Percentiles rank a stretch among this genome's conserved stretches.
Evolutionary conservation across 768 basidiomycete genomes (phyloP).

Genomic region (Suillus lakei): DNA sequence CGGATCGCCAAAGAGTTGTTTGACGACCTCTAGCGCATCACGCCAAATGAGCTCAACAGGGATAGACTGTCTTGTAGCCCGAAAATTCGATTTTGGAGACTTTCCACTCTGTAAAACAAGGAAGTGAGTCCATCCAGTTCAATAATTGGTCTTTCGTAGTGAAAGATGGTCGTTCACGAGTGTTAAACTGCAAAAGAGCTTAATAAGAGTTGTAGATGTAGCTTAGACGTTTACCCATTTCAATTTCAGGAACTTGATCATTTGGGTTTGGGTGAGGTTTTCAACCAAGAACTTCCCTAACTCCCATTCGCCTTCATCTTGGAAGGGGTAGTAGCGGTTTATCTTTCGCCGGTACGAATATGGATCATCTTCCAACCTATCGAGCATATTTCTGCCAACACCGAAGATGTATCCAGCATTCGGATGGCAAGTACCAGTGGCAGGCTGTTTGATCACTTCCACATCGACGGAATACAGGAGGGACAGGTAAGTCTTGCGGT

Average conservation of each 20-base stretch:
- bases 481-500: background rate
- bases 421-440: conserved; percentile 8
- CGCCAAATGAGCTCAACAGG: conserved; percentile 28
- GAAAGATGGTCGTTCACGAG: conserved; percentile 20
- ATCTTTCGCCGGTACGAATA: conserved; percentile 16
- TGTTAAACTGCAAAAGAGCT: conserved; percentile 8
- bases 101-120: conserved; percentile 26
- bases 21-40: conserved; percentile 28
- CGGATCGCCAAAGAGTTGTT: conserved; percentile 28
- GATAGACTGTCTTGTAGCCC: conserved; percentile 17
- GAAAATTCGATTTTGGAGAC: conserved; percentile 9
- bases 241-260: conserved; percentile 33
- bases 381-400: conserved; percentile 27
- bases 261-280: conserved; percentile 23
- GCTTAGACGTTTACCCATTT: conserved; percentile 21
- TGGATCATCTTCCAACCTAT: conserved; percentile 27
- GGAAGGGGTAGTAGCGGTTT: conserved; percentile 40
- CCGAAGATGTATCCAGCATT: conserved; percentile 15
- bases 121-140: conserved; percentile 19
- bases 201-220: background rate
- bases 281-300: conserved; percentile 31
- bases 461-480: background rate
- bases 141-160: conserved; percentile 23
- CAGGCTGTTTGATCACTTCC: background rate
- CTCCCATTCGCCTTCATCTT: conserved; percentile 37